Percentiles rank a stretch among this genome's conserved stretches.
Evolutionary conservation across 768 basidiomycete species (phyloP).

Genomic region (Boletus rubroflammeus): DNA sequence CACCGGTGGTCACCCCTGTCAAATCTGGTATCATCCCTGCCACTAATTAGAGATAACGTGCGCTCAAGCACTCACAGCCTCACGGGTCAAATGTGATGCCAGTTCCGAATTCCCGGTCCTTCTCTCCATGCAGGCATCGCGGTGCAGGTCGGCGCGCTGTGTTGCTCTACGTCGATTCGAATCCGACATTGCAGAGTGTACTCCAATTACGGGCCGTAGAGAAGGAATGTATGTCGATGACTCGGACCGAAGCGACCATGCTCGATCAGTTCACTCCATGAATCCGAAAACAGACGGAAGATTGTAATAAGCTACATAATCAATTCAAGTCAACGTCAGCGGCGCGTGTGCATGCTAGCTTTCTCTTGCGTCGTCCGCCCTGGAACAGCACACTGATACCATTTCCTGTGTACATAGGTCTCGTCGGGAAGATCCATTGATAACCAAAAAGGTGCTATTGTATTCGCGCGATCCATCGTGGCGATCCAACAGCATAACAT

Average conservation of each 20-base stretch:
- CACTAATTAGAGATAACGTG: too few species aligned
- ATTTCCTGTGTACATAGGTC: neutral
- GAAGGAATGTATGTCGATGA: neutral
- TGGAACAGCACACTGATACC: neutral
- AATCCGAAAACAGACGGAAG: neutral
- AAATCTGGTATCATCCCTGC: too few species aligned
- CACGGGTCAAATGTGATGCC: neutral
- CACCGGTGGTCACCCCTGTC: too few species aligned
- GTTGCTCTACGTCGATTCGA: neutral
- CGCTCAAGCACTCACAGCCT: neutral
- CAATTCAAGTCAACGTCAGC: neutral
- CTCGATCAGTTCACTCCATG: neutral
- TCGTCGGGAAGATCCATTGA: neutral
- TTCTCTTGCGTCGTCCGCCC: neutral
- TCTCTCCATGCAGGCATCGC: too few species aligned
- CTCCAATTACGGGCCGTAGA: neutral
- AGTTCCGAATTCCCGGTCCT: neutral
- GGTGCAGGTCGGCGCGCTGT: too few species aligned
- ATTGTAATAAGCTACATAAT: neutral
- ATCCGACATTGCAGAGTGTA: too few species aligned
- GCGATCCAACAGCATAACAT: neutral
- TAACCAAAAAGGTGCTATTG: neutral
- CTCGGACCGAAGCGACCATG: neutral
- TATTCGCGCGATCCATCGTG: too few species aligned
- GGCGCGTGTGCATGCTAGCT: neutral